Evolutionary conservation across 1,284 basidiomycete genomes (phyloP).

Genomic region (Fistulina hepatica): DNA sequence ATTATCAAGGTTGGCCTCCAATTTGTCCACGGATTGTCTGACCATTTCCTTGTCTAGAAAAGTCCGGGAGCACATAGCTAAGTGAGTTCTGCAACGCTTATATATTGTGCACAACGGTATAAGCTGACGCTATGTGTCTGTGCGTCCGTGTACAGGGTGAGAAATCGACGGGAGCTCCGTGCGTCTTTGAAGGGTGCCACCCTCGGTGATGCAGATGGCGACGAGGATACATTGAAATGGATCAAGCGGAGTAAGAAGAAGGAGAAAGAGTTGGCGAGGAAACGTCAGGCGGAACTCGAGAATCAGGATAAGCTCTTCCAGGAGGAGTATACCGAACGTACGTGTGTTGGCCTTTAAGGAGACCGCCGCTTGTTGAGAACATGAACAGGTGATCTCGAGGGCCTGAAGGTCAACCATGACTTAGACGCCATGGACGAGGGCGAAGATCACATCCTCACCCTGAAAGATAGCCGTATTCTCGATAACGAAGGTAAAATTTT

Average conservation of each 20-base stretch:
- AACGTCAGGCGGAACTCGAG: conserved; percentile 69
- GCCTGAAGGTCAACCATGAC: conserved; percentile 93
- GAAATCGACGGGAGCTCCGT: conserved; percentile 85
- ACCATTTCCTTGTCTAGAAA: conserved; percentile 36
- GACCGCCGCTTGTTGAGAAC: conserved; percentile 5
- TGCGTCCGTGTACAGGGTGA: no score
- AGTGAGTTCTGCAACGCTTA: conserved; percentile 51
- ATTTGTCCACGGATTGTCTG: conserved; percentile 18
- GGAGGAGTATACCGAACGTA: conserved; percentile 71
- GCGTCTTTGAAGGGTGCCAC: conserved; percentile 84
- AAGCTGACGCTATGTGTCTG: neutral
- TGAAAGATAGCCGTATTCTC: conserved; percentile 91
- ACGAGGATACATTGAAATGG: conserved; percentile 78
- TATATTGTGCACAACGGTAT: no score
- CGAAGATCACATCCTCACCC: conserved; percentile 88
- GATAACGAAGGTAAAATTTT: conserved; percentile 71
- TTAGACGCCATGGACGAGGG: conserved; percentile 87
- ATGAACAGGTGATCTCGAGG: conserved; percentile 71
- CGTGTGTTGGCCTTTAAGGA: conserved; percentile 21
- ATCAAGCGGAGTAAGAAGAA: conserved; percentile 81
- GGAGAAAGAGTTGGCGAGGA: conserved; percentile 74
- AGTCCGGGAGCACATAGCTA: conserved; percentile 73
- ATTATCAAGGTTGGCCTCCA: conserved; percentile 17
- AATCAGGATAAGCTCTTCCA: conserved; percentile 69
- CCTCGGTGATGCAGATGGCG: conserved; percentile 72